Conservation (phyloP, 768 basidiomycete species). For the Hericium alpestre region DNA sequence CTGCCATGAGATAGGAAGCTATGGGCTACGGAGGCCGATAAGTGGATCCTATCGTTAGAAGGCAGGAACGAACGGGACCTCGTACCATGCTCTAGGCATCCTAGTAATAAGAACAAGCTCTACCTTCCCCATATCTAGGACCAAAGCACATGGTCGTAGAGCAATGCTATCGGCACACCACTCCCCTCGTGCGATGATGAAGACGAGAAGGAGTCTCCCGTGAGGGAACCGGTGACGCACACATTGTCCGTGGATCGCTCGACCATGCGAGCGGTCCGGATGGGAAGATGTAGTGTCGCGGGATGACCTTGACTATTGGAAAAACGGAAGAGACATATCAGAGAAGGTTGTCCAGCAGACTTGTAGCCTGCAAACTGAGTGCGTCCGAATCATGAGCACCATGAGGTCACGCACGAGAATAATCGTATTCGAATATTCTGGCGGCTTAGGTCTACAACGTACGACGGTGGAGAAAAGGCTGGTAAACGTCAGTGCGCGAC, state of each 20-base stretch:
- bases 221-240: not conserved
- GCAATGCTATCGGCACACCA: not conserved
- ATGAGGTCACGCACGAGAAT: not conserved
- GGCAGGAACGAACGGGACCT: not conserved
- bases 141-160: not conserved
- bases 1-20: not conserved
- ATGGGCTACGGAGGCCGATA: not conserved
- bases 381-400: not conserved
- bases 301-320: not conserved
- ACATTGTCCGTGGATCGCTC: not conserved
- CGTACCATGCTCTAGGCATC: not conserved
- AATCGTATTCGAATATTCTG: not conserved
- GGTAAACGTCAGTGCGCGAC: too few species aligned
- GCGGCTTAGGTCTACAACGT: too few species aligned
- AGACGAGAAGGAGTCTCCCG: not conserved
- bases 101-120: not conserved
- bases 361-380: not conserved
- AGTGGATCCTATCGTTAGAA: not conserved
- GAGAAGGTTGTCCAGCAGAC: not conserved
- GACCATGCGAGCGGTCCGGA: not conserved
- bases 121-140: not conserved
- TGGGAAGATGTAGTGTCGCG: not conserved
- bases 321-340: not conserved
- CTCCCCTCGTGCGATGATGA: not conserved
- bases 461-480: too few species aligned